These are phyloP conservation scores for Monosporascus ibericus DNA, from an alignment of 2,329 filamentous ascomycete genomes.

Conservation along the genomic window DNA sequence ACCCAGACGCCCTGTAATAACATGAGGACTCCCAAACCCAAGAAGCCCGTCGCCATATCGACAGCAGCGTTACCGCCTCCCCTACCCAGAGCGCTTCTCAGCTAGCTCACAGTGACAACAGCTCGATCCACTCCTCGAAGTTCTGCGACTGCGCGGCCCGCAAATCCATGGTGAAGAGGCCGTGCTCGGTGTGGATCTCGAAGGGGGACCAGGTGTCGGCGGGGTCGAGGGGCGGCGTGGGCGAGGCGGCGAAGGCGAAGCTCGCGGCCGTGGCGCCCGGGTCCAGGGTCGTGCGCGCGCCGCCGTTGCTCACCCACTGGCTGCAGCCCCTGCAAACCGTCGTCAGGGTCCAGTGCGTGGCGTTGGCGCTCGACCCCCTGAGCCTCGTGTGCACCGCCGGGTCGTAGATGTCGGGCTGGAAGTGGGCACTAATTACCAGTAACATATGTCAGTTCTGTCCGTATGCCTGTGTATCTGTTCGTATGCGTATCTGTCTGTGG, in stretches of 20 bases:
- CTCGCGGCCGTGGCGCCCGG: conserved; percentile 11
- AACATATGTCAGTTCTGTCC: background rate
- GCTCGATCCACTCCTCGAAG: conserved; percentile 10
- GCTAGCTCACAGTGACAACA: background rate
- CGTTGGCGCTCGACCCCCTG: conserved; percentile 28
- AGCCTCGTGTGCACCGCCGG: conserved; percentile 28
- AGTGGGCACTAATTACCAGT: conserved; percentile 17
- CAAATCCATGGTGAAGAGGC: conserved; percentile 11
- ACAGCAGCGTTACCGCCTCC: too few species aligned
- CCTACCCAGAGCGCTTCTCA: too few species aligned
- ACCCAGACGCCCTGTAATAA: too few species aligned
- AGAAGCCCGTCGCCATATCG: too few species aligned
- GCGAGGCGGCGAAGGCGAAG: conserved; percentile 14
- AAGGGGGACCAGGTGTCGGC: conserved; percentile 9
- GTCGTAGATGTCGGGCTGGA: conserved; percentile 27
- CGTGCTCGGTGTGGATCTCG: conserved; percentile 14
- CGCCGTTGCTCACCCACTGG: conserved; percentile 21
- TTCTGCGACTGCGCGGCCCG: conserved; percentile 10
- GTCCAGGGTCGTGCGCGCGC: conserved; percentile 9
- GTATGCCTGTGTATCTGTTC: background rate
- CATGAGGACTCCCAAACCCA: too few species aligned
- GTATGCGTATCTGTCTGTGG: background rate
- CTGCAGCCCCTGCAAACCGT: conserved; percentile 34
- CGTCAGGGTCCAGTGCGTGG: conserved; percentile 35
- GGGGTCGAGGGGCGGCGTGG: conserved; percentile 9